These are phyloP conservation scores for Geum urbanum DNA, from an alignment of 306 rosid species.

Conservation along the genomic window DNA sequence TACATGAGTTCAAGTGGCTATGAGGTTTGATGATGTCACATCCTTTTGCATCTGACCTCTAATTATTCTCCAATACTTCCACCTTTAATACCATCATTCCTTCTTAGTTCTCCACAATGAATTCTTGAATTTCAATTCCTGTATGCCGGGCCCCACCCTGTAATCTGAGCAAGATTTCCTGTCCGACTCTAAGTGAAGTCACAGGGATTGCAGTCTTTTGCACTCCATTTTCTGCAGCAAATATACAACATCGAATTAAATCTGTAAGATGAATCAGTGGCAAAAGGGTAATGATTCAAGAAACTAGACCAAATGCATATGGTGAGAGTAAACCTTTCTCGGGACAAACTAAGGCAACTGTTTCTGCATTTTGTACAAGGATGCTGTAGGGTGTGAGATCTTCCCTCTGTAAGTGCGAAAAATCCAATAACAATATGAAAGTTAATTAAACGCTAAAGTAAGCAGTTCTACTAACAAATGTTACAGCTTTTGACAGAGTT, in stretches of 20 bases:
- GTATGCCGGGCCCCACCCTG: conserved; percentile 93
- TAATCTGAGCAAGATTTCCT: conserved; percentile 61
- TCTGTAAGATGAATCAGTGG: conserved; percentile 8
- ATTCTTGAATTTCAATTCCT: conserved; percentile 89
- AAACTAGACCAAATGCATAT: not conserved
- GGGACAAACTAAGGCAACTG: conserved; percentile 70
- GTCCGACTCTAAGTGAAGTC: conserved; percentile 71
- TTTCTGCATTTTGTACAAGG: conserved; percentile 83
- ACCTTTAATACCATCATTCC: not conserved
- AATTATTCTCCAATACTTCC: conserved; percentile 20
- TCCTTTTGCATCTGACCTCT: conserved; percentile 14
- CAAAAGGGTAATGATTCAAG: conserved; percentile 1
- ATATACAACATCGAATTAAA: conserved; percentile 3
- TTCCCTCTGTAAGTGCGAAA: conserved; percentile 38
- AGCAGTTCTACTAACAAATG: not conserved
- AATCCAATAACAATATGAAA: not conserved
- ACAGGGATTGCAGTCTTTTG: conserved; percentile 56
- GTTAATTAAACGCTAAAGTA: conserved; percentile 7
- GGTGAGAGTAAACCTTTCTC: conserved; percentile 39
- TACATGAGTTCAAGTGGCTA: not conserved
- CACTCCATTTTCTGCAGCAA: conserved; percentile 37
- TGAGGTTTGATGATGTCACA: not conserved
- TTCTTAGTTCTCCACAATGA: conserved; percentile 78
- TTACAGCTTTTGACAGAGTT: not conserved
- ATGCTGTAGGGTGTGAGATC: conserved; percentile 55